Percentiles rank a stretch among this genome's conserved stretches.
Evolutionary conservation across 306 rosid genomes (phyloP).

Genomic region (Boehmeria nivea): DNA sequence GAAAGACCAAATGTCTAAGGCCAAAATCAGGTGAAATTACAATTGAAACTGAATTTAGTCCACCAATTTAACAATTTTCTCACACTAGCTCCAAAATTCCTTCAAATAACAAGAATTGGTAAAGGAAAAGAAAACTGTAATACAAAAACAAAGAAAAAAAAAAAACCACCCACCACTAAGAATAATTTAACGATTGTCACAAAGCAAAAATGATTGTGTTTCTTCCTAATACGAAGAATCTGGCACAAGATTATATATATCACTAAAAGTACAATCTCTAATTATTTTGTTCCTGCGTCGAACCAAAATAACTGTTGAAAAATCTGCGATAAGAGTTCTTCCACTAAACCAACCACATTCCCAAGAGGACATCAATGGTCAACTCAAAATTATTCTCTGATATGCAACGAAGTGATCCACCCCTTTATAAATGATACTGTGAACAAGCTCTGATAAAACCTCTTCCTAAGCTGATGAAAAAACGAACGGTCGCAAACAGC

Average conservation of each 20-base stretch:
- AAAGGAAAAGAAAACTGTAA: slow-evolving; percentile 21
- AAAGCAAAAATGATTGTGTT: slow-evolving; percentile 17
- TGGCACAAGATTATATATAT: slow-evolving; percentile 13
- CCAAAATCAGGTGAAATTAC: neutral
- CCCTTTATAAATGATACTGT: slow-evolving; percentile 22
- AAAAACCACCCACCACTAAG: neutral
- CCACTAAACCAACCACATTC: slow-evolving; percentile 24
- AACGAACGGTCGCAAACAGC: neutral
- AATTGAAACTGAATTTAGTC: neutral
- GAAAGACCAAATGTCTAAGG: too few relatives aligned
- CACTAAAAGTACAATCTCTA: slow-evolving; percentile 29
- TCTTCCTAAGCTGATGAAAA: slow-evolving; percentile 21
- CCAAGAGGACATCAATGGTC: slow-evolving; percentile 17
- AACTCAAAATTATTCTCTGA: slow-evolving; percentile 16
- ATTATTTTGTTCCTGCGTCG: slow-evolving; percentile 36
- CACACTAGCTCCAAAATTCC: neutral
- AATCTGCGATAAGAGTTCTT: neutral
- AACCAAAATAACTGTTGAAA: slow-evolving; percentile 19
- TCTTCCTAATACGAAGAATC: slow-evolving; percentile 19
- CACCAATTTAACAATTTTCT: neutral
- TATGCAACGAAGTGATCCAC: slow-evolving; percentile 23
- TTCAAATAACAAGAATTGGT: neutral
- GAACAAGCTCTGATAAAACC: slow-evolving; percentile 24
- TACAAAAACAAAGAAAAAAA: slow-evolving; percentile 1
- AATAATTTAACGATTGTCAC: slow-evolving; percentile 1